Evolutionary conservation across 2,329 filamentous ascomycete genomes (phyloP).

Genomic region (Phialophora macrospora): DNA sequence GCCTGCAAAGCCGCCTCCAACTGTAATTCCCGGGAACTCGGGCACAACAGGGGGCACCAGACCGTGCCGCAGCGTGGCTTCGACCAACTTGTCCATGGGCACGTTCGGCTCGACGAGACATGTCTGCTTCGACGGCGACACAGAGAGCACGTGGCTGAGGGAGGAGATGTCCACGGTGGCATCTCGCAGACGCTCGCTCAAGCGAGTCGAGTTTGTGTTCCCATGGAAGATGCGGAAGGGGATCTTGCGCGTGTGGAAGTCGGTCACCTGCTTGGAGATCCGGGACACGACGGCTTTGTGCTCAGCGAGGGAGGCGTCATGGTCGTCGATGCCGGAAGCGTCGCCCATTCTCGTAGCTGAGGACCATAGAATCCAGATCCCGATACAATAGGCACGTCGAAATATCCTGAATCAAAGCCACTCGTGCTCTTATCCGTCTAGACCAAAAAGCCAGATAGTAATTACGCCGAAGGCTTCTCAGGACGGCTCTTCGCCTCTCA

Average conservation of each 20-base stretch:
- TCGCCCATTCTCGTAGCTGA: constrained; percentile 3
- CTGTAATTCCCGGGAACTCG: constrained; percentile 75
- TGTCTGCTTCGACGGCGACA: constrained; percentile 60
- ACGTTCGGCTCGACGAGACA: constrained; percentile 74
- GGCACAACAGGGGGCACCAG: constrained; percentile 70
- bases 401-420: not conserved
- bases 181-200: constrained; percentile 50
- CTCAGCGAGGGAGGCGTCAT: constrained; percentile 3
- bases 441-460: not conserved
- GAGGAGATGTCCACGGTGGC: constrained; percentile 70
- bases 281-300: constrained; percentile 21
- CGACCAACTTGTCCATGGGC: constrained; percentile 67
- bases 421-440: not conserved
- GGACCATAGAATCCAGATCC: not conserved
- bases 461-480: not conserved
- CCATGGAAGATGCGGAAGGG: constrained; percentile 64
- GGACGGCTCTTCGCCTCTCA: not conserved
- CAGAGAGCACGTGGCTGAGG: constrained; percentile 65
- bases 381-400: not conserved
- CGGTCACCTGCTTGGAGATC: constrained; percentile 26
- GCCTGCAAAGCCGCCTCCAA: constrained; percentile 70
- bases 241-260: constrained; percentile 40
- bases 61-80: constrained; percentile 60
- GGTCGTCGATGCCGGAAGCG: not conserved
- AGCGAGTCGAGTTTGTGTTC: constrained; percentile 60